Base-by-base conservation (phyloP, 2,329 filamentous ascomycete genomes). In the Aureobasidium zeae region DNA sequence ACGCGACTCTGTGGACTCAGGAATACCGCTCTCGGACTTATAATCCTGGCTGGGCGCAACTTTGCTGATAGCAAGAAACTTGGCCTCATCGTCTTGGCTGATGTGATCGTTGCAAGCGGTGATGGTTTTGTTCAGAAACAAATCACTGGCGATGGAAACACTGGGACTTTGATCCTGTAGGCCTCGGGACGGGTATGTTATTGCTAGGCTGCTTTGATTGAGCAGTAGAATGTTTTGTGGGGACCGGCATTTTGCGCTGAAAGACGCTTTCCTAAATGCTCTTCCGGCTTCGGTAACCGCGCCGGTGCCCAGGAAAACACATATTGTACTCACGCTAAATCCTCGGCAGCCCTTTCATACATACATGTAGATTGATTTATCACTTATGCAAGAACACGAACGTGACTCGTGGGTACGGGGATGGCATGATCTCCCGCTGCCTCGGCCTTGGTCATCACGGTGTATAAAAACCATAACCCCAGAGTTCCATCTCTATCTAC, bases 131-230 rank as follows among this genome's bases (percentile, higher is more conserved):
- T 41, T 7, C 37, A 41, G 28, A 32, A 19, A 15, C 24, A 10
- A 32, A 3, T 15, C 11, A 41, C 28, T 10, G 37, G 37, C 4
- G 21, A 22, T 41, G 37, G 37, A 31, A 41, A 20, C 37, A 41
- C 19, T 41, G 37, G 37, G n/a, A 8, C 2, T 41, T 41, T 10
- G 9, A 31, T 12, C 37, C 37, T 24, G 20, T 32, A 9, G 37
- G 28, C n/a, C 13, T 24, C 13, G 28, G 28, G n/a, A 15, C 32
- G 12, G 20, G 28, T 32, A 24, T 32, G 37, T 20, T 25, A 6
- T 12, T 41, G 37, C 20, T 41, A 2, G 28, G 37, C 5, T 41
- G 32, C 20, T 32, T 41, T 13, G 37, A 41, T 19, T 41, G 26
- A 39, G 9, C 36, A 17, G 19, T 17, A 12, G 3, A 12, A 5